Conservation (phyloP, 2,329 filamentous ascomycete species). For the Aspergillus oerlinghausenensis region DNA sequence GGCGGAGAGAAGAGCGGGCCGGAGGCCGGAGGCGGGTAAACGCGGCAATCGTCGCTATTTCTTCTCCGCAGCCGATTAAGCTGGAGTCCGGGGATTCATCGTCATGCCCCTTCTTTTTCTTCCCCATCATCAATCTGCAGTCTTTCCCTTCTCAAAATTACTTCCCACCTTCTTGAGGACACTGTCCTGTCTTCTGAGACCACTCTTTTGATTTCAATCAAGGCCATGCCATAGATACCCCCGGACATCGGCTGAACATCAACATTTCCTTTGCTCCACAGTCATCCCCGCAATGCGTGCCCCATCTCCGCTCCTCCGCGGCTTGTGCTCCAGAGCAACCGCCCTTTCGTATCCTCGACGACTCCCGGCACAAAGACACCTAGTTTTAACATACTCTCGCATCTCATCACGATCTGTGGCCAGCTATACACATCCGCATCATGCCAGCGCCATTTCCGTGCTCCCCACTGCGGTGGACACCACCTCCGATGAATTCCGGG, state of each 20-base stretch:
- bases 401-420: conserved; percentile 50
- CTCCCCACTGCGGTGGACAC: conserved; percentile 73
- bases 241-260: neutral
- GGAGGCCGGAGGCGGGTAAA: conserved; percentile 34
- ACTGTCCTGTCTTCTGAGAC: conserved; percentile 13
- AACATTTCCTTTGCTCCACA: conserved; percentile 6
- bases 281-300: conserved; percentile 33
- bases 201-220: conserved; percentile 7
- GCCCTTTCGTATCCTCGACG: conserved; percentile 19
- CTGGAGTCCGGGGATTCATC: conserved; percentile 4
- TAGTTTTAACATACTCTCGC: conserved; percentile 1
- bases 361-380: conserved; percentile 13
- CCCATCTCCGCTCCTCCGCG: conserved; percentile 37
- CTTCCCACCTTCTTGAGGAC: neutral
- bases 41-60: conserved; percentile 43
- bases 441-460: conserved; percentile 77
- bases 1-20: conserved; percentile 5
- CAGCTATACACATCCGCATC: conserved; percentile 73
- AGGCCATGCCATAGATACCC: conserved; percentile 1
- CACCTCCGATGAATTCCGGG: conserved; percentile 69
- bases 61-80: conserved; percentile 21
- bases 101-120: conserved; percentile 15
- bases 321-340: conserved; percentile 27
- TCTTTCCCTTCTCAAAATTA: neutral
- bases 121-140: conserved; percentile 2